Evolutionary conservation across 1,139 yeast species (phyloP), one percentile per base, ranked within the genome.

Genomic region (Eremothecium sinecaudum): DNA sequence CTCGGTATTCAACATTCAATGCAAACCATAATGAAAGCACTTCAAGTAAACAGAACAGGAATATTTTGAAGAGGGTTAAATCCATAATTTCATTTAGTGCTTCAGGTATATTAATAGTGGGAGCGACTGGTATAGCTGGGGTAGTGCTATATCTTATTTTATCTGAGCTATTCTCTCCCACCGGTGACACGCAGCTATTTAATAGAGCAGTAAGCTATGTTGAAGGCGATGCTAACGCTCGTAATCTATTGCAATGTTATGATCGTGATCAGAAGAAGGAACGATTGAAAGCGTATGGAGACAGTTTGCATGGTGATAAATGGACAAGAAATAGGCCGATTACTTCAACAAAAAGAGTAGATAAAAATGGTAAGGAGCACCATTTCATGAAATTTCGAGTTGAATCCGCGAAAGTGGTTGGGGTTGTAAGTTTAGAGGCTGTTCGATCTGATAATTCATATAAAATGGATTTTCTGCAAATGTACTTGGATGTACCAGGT

Each of bases 291-390:
- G 95, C 95, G 0, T 80, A 81, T 51, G 95, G 95, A 24, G 92
- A 81, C 45, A 67, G 70, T 4, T 38, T 52, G n/a, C 56, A 67
- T 11, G 75, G 74, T 32, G 86, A 79, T 52, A 73, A 73, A 48
- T 84, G 95, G 93, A 79, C 84, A 5, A 71, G 94, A 61, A 82
- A 81, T 53, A 74, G 95, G 60, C 94, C 95, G 1, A 75, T 82
- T 31, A 73, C 73, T 36, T 59, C 66, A 6, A 66, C 67, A 6
- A 64, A 75, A 39, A 67, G 75, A 44, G 51, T 57, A 41, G 93
- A 80, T 34, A 68, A 70, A 39, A 78, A 79, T 40, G 93, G 94
- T 2, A 73, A 76, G 44, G 93, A 82, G 44, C 92, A 80, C 47
- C 66, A 82, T 48, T 67, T 75, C 40, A 80, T 86, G 93, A 76